A percentile compares a stretch with the other conserved stretches of the same genome.
These are phyloP conservation scores for Biscogniauxia sp. DNA, from an alignment of 2,329 filamentous ascomycete genomes.

Conservation along the genomic window DNA sequence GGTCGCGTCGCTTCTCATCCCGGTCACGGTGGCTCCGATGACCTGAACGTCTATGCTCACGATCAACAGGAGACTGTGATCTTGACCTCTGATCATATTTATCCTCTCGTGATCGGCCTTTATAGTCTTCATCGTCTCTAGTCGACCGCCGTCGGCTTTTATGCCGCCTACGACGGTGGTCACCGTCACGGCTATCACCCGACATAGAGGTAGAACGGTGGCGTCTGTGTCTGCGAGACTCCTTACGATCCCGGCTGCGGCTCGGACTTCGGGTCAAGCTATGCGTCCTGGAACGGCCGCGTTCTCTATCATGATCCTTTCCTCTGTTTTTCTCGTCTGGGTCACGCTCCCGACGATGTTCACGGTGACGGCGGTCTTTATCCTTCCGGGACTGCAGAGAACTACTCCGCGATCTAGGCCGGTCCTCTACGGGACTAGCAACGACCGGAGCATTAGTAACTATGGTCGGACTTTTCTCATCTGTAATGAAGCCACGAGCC, in stretches of 20 bases:
- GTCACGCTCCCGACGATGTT: conserved; percentile 35
- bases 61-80: conserved; percentile 61
- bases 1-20: conserved; percentile 34
- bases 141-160: conserved; percentile 42
- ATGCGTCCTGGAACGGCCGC: conserved; percentile 29
- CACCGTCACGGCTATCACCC: conserved; percentile 46
- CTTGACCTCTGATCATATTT: conserved; percentile 56
- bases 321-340: conserved; percentile 26
- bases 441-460: conserved; percentile 31
- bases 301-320: conserved; percentile 29
- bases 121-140: conserved; percentile 46
- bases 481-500: conserved; percentile 48
- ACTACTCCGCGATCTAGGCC: conserved; percentile 46
- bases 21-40: conserved; percentile 46
- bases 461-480: conserved; percentile 34
- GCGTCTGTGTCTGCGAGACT: conserved; percentile 49
- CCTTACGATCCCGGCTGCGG: conserved; percentile 44
- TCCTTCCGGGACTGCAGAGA: conserved; percentile 41
- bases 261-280: conserved; percentile 36
- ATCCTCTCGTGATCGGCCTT: conserved; percentile 37
- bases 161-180: conserved; percentile 52
- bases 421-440: conserved; percentile 34
- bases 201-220: conserved; percentile 53
- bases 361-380: conserved; percentile 34
- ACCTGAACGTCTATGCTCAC: conserved; percentile 45